Conservation (phyloP, 2,329 filamentous ascomycete species). For the Aureobasidium musti region DNA sequence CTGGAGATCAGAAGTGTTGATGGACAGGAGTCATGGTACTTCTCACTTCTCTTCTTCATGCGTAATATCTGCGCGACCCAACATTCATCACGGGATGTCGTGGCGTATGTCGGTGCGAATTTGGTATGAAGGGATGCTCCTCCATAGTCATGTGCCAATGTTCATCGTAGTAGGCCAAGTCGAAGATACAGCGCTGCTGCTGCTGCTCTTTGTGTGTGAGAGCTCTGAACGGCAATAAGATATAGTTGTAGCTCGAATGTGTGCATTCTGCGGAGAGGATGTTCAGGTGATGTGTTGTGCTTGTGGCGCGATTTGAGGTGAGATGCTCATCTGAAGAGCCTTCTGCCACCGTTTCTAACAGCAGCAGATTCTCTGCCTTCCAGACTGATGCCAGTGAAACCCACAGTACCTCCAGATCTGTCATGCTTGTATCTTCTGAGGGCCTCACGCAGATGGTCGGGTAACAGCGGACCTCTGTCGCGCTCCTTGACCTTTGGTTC, state of each 20-base stretch:
- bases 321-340: conserved; percentile 47
- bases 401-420: conserved; percentile 62
- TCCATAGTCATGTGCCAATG: neutral
- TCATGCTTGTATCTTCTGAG: conserved; percentile 66
- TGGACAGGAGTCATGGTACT: no score
- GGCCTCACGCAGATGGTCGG: conserved; percentile 74
- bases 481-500: conserved; percentile 36
- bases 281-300: neutral
- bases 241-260: no score
- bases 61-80: neutral
- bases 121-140: neutral
- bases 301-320: neutral
- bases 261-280: neutral
- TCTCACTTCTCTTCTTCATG: neutral
- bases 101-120: neutral
- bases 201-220: neutral
- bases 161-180: neutral
- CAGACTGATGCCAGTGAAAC: conserved; percentile 53
- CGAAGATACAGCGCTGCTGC: neutral
- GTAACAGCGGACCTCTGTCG: conserved; percentile 62
- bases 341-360: conserved; percentile 49
- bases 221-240: neutral
- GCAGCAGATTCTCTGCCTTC: conserved; percentile 51
- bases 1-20: no score
- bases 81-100: neutral